Percentiles rank a stretch among this genome's conserved stretches.
Evolutionary conservation across 148 eudicot species (phyloP).

Genomic region (Silene conica): DNA sequence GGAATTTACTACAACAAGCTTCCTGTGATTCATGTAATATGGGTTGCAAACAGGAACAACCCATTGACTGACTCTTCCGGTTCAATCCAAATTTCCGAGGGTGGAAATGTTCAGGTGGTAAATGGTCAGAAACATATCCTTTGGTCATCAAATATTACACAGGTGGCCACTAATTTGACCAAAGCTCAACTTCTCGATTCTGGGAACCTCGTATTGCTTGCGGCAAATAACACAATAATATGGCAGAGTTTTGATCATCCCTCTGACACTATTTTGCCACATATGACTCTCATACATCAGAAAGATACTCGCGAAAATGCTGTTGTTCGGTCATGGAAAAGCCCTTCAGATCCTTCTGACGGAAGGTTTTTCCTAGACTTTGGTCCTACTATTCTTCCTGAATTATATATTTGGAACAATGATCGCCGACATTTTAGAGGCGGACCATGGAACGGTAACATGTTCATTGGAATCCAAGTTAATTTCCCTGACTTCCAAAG

Average conservation of each 20-base stretch:
- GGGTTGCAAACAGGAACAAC: conserved; percentile 19
- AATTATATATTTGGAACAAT: conserved; percentile 21
- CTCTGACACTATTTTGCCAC: conserved; percentile 33
- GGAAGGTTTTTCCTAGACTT: conserved; percentile 18
- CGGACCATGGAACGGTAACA: conserved; percentile 37
- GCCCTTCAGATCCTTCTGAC: conserved; percentile 30
- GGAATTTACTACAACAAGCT: conserved; percentile 15
- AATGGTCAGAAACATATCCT: conserved; percentile 13
- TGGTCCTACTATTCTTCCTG: conserved; percentile 20
- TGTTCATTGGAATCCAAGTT: conserved; percentile 24
- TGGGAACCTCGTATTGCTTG: conserved; percentile 39
- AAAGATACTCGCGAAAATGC: not conserved
- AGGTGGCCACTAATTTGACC: not conserved
- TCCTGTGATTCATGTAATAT: not conserved
- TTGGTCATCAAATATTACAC: conserved; percentile 15
- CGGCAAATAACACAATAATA: conserved; percentile 15
- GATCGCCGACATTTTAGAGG: conserved; percentile 23
- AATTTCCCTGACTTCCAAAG: conserved; percentile 18
- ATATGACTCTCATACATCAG: conserved; percentile 30
- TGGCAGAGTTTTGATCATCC: conserved; percentile 44
- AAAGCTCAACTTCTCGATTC: conserved; percentile 37
- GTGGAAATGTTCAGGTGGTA: conserved; percentile 5
- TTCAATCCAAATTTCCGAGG: conserved; percentile 6
- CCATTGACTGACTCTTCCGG: conserved; percentile 12
- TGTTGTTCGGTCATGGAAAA: conserved; percentile 27